Evolutionary conservation across 345 rosid species (phyloP).

Genomic region (Trapa bicornis): DNA sequence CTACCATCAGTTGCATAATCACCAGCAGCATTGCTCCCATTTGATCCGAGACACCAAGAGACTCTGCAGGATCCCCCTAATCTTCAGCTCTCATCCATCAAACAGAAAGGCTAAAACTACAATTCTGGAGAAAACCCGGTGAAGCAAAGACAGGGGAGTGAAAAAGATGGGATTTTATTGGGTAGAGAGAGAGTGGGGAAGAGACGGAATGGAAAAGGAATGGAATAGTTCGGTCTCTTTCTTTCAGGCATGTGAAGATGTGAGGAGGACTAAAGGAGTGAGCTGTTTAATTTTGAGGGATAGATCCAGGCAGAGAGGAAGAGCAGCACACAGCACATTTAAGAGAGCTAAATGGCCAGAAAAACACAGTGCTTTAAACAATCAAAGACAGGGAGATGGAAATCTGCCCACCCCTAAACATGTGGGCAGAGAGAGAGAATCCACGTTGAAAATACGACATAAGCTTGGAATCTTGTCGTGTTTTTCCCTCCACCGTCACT

Average conservation of each 20-base stretch:
- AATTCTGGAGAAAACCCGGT: constrained; percentile 19
- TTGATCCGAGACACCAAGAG: constrained; percentile 1
- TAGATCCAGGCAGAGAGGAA: constrained; percentile 1
- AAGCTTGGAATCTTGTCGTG: constrained; percentile 2
- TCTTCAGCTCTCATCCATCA: constrained; percentile 14
- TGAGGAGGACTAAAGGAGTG: not conserved
- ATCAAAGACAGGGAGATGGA: not conserved
- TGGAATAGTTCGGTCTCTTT: constrained; percentile 2
- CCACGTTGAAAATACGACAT: constrained; percentile 2
- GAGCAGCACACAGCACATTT: constrained; percentile 1
- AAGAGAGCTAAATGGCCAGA: not conserved
- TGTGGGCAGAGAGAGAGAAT: too few species aligned
- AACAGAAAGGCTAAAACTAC: not conserved
- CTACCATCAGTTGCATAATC: constrained; percentile 18
- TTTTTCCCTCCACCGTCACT: not conserved
- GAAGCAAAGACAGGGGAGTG: constrained; percentile 9
- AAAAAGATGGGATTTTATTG: not conserved
- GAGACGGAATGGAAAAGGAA: not conserved
- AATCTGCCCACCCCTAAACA: not conserved
- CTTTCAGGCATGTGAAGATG: not conserved
- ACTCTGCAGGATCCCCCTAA: constrained; percentile 10
- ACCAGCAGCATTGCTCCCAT: constrained; percentile 20
- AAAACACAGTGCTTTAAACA: constrained; percentile 1
- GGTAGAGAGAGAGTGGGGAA: constrained; percentile 4
- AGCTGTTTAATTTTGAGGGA: not conserved